phyloP scores from a whole-genome alignment of 1,284 basidiomycete genomes.

The Sporisorium iseilematis-ciliati region DNA sequence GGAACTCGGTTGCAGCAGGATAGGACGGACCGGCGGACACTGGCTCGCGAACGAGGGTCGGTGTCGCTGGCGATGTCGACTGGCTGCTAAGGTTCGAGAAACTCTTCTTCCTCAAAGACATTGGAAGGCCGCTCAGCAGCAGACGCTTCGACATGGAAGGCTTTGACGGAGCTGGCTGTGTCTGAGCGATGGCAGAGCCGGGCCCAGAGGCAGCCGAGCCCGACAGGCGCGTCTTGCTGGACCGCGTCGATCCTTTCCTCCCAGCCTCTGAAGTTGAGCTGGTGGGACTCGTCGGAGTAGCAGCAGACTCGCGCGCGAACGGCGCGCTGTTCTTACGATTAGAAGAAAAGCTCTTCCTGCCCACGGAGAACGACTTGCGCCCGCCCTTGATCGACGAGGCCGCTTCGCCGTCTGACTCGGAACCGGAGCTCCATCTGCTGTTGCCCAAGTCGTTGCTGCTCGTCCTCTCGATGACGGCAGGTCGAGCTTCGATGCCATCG shows the following conservation, averaged over 20 bases:
- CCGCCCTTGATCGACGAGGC: conserved; percentile 25
- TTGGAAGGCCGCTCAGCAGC: conserved; percentile 29
- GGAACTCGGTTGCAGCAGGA: conserved; percentile 25
- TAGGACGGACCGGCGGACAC: conserved; percentile 20
- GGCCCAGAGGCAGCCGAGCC: neutral
- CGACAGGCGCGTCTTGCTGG: conserved; percentile 28
- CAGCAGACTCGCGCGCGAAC: conserved; percentile 13
- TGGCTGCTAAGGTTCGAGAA: conserved; percentile 34
- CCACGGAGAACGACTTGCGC: conserved; percentile 39
- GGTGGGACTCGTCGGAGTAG: neutral
- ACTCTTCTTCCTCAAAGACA: conserved; percentile 54
- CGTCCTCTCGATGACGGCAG: conserved; percentile 7
- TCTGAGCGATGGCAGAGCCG: neutral
- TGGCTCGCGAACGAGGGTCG: conserved; percentile 13
- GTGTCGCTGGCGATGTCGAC: conserved; percentile 29
- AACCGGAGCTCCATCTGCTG: conserved; percentile 61
- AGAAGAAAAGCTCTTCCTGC: conserved; percentile 39
- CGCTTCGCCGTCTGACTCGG: conserved; percentile 48
- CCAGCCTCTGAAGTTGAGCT: conserved; percentile 13
- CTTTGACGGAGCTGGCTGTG: conserved; percentile 12
- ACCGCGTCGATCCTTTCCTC: conserved; percentile 19
- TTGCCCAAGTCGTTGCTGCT: conserved; percentile 24
- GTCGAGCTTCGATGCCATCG: conserved; percentile 11
- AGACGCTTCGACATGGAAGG: conserved; percentile 32
- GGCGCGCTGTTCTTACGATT: conserved; percentile 47